These are phyloP conservation scores for Cytospora paraplurivora DNA, from an alignment of 2,329 filamentous ascomycete species.

Conservation along the genomic window DNA sequence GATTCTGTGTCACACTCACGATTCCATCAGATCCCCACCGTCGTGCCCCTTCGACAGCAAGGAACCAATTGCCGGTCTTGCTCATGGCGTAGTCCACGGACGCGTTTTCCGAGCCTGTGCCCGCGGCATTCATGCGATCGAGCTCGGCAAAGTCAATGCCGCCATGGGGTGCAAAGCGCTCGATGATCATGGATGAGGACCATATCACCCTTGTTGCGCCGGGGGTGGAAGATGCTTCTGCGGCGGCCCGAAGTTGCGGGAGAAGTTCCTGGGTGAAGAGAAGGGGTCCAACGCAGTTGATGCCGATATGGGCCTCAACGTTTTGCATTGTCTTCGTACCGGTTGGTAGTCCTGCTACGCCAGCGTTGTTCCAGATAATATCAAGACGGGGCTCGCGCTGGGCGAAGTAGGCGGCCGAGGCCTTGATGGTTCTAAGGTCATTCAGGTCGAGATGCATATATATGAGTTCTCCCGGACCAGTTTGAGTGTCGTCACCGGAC, in stretches of 20 bases:
- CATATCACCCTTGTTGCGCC: constrained; percentile 38
- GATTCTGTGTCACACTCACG: constrained; percentile 26
- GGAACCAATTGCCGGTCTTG: constrained; percentile 28
- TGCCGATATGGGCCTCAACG: constrained; percentile 39
- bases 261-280: constrained; percentile 40
- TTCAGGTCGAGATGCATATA: constrained; percentile 45
- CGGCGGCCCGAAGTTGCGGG: constrained; percentile 39
- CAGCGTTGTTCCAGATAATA: constrained; percentile 47
- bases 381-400: constrained; percentile 43
- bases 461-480: constrained; percentile 32
- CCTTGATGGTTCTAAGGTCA: constrained; percentile 45
- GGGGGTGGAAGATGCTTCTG: constrained; percentile 12
- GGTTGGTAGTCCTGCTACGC: constrained; percentile 31
- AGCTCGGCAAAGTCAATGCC: constrained; percentile 22
- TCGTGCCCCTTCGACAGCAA: constrained; percentile 20
- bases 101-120: constrained; percentile 15
- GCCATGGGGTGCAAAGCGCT: constrained; percentile 19
- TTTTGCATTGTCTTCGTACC: constrained; percentile 36
- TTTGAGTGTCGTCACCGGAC: constrained; percentile 11
- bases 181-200: constrained; percentile 32
- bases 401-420: constrained; percentile 41
- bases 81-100: constrained; percentile 24
- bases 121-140: constrained; percentile 15
- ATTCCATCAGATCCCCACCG: constrained; percentile 23
- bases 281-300: constrained; percentile 40